Conservation (phyloP, 805 yeast genomes). For the Metschnikowia drakensbergensis region DNA sequence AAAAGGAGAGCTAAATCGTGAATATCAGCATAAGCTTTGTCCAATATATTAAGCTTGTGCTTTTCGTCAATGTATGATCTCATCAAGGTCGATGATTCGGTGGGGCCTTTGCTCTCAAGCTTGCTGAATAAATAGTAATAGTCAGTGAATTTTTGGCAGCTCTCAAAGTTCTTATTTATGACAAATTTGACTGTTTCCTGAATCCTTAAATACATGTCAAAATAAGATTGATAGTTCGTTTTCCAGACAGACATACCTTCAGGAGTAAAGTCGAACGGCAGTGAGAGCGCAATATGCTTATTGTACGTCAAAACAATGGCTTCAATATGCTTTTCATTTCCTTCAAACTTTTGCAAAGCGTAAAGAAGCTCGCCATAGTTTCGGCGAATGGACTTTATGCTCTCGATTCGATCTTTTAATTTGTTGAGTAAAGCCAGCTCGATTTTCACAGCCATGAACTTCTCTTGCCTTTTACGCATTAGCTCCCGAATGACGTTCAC, state of each 20-base stretch:
- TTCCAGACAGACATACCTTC: slow-evolving; percentile 30
- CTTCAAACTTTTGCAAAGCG: slow-evolving; percentile 26
- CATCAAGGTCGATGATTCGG: slow-evolving; percentile 9
- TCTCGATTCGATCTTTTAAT: slow-evolving; percentile 42
- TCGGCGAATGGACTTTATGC: slow-evolving; percentile 44
- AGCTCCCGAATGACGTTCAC: slow-evolving; percentile 68
- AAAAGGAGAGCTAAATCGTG: slow-evolving; percentile 8
- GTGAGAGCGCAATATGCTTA: slow-evolving; percentile 25
- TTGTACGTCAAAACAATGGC: slow-evolving; percentile 28
- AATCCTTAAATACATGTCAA: slow-evolving; percentile 18
- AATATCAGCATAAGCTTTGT: slow-evolving; percentile 28
- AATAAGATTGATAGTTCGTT: slow-evolving; percentile 27
- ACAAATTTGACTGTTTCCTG: slow-evolving; percentile 21
- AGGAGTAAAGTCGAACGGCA: slow-evolving; percentile 31
- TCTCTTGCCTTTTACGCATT: slow-evolving; percentile 67
- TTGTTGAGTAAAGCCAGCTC: slow-evolving; percentile 34
- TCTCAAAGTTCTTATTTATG: slow-evolving; percentile 25
- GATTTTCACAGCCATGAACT: slow-evolving; percentile 61
- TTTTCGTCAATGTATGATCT: slow-evolving; percentile 33
- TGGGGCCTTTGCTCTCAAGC: slow-evolving; percentile 15
- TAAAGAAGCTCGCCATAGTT: slow-evolving; percentile 49
- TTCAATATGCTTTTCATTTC: slow-evolving; percentile 13
- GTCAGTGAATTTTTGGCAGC: slow-evolving; percentile 27
- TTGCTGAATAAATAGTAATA: slow-evolving; percentile 24
- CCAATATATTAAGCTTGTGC: slow-evolving; percentile 29